Evolutionary conservation across 2,329 filamentous ascomycete genomes (phyloP), one percentile per base, ranked within the genome.

Genomic region (Chrysosporium keratinophilum): DNA sequence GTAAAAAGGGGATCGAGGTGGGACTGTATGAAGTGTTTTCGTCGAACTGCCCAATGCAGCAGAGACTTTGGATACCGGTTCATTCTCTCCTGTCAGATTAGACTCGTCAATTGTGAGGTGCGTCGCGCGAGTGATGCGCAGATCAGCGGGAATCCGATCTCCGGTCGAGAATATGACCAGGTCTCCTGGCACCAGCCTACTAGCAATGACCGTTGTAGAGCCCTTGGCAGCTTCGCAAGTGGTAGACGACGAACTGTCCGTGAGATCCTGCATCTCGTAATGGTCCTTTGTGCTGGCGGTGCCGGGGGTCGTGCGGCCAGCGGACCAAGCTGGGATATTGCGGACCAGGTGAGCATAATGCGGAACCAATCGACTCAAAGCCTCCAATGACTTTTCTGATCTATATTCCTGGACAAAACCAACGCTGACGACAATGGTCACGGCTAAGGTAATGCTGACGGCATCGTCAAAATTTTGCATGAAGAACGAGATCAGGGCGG

Each of bases 401-500:
- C 93, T 80, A 69, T 98, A 98, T 71, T 98, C 93, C 67, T 98
- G 93, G 50, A 97, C 82, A 62, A 98, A 98, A 1, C 91, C 93
- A 41, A 98, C 93, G 0, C 85, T 86, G 20, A 98, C 90, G 5
- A 98, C 93, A 62, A 98, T 98, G 23, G 90, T 95, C 19, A 98
- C 93, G 1, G 93, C 93, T 33, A 95, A 83, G 0, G 91, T 87
- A 65, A 98, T 98, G 69, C 91, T 97, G 63, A 98, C 74, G 5
- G 91, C 91, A 72, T 98, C 94, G 63, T 97, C 91, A 65, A 84
- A 83, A 65, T 98, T 98, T 50, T 90, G 89, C 69, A 98, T 85
- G 42, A 97, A 71, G 47, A 97, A 81, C 0, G 91, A 97, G 39
- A 95, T 85, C 15, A 79, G 84, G 0, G 93, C 91, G 2, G 93